Evolutionary conservation across 2,329 filamentous ascomycete species (phyloP).

Genomic region (Pseudopyrenochaeta lycopersici): DNA sequence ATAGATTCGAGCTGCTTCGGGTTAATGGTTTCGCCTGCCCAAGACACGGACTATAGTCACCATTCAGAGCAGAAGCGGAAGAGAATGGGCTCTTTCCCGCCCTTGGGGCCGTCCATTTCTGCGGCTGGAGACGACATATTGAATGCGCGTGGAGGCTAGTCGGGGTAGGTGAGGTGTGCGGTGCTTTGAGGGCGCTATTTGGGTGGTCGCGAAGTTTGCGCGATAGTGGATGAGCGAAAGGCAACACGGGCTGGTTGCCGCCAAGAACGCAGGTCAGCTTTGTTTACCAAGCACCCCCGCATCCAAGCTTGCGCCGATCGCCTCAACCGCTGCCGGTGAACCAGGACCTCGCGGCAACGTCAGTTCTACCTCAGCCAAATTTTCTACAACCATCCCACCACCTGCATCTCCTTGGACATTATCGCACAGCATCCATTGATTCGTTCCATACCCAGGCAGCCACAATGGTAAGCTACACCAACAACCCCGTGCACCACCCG

Average conservation of each 20-base stretch:
- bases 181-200: not conserved
- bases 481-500: not conserved
- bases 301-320: conserved; percentile 30
- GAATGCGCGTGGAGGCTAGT: not conserved
- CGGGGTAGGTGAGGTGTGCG: not conserved
- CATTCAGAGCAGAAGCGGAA: conserved; percentile 99
- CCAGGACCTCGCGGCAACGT: conserved; percentile 20
- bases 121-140: conserved; percentile 49
- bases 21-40: conserved; percentile 10
- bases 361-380: conserved; percentile 6
- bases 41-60: conserved; percentile 52
- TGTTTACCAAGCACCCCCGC: conserved; percentile 28
- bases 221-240: not conserved
- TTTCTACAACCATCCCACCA: conserved; percentile 2
- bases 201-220: not conserved
- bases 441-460: not conserved
- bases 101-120: conserved; percentile 52
- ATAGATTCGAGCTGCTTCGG: conserved; percentile 80
- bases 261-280: conserved; percentile 2
- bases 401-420: conserved; percentile 3
- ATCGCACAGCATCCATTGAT: not conserved
- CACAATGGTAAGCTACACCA: conserved; percentile 38
- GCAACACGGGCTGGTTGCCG: not conserved
- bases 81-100: conserved; percentile 75
- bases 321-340: conserved; percentile 18